Conservation (phyloP, 805 yeast genomes). For the Candida peoriensis region DNA sequence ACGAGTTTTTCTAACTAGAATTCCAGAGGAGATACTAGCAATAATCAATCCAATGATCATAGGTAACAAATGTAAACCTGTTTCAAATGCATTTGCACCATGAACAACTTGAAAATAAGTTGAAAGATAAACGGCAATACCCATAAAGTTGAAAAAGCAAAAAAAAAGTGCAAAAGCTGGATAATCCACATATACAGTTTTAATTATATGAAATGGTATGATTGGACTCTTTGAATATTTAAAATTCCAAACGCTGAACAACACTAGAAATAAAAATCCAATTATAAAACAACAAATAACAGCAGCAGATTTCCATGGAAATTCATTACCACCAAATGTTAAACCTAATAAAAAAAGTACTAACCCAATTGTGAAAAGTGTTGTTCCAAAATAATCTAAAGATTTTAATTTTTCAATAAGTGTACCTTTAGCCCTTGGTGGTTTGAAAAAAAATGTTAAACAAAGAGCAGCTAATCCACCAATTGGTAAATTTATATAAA, state of each 20-base stretch:
- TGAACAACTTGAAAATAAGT: constrained; percentile 48
- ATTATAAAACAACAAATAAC: constrained; percentile 44
- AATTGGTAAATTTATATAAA: constrained; percentile 62
- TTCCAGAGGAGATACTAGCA: constrained; percentile 20
- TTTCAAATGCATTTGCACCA: constrained; percentile 21
- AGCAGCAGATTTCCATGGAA: constrained; percentile 51
- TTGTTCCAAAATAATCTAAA: constrained; percentile 47
- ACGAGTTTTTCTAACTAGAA: constrained; percentile 28
- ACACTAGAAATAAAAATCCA: constrained; percentile 34
- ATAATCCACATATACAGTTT: constrained; percentile 26
- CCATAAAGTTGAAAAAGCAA: constrained; percentile 37
- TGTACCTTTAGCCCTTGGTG: constrained; percentile 41
- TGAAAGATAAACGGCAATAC: constrained; percentile 30
- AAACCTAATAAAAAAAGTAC: constrained; percentile 44
- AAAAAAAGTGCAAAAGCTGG: constrained; percentile 23
- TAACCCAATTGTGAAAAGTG: constrained; percentile 36
- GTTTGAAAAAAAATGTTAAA: constrained; percentile 38
- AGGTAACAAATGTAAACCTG: constrained; percentile 21
- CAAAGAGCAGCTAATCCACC: constrained; percentile 46
- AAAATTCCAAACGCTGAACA: constrained; percentile 37
- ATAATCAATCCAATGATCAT: constrained; percentile 14
- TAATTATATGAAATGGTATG: constrained; percentile 38
- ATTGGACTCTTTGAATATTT: constrained; percentile 40
- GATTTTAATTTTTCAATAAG: constrained; percentile 32
- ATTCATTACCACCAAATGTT: constrained; percentile 49